phyloP scores from a whole-genome alignment of 352 stramenopile genomes.

The Phytophthora constricta region DNA sequence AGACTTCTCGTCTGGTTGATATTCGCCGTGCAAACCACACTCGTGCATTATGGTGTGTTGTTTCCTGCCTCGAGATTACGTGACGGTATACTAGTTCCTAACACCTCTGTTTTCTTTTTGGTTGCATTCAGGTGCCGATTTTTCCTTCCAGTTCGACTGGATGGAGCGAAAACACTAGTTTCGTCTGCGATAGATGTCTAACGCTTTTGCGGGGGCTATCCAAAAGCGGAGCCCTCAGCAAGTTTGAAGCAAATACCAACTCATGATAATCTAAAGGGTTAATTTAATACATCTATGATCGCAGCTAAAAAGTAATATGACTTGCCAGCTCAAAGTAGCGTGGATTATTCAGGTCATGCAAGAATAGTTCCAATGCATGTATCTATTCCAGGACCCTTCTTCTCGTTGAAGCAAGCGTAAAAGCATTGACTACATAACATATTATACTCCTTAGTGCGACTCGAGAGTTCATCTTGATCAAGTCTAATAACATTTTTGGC shows the following conservation, averaged over 20 bases:
- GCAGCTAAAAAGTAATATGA: too few relatives aligned
- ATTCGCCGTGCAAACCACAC: constrained; percentile 35
- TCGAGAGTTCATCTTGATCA: neutral
- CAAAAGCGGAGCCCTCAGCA: too few relatives aligned
- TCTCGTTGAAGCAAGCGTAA: too few relatives aligned
- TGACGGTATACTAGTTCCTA: neutral
- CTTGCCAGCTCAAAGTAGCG: too few relatives aligned
- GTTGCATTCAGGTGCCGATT: constrained; percentile 23
- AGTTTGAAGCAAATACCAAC: too few relatives aligned
- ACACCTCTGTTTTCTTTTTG: constrained; percentile 11
- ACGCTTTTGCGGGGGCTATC: neutral
- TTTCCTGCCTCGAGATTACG: neutral
- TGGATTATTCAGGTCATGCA: too few relatives aligned
- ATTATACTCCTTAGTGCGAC: too few relatives aligned
- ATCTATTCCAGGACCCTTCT: constrained; percentile 2
- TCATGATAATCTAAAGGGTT: too few relatives aligned
- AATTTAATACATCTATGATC: too few relatives aligned
- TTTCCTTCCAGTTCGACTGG: constrained; percentile 30
- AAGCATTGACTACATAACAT: too few relatives aligned
- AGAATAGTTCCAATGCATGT: constrained; percentile 4
- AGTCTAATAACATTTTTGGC: too few relatives aligned
- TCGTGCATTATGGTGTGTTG: constrained; percentile 32
- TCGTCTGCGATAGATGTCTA: neutral
- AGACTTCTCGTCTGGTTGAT: constrained; percentile 44
- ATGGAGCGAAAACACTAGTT: neutral